Base-by-base conservation (phyloP, 345 rosid species). In the Eucalyptus sp. region DNA sequence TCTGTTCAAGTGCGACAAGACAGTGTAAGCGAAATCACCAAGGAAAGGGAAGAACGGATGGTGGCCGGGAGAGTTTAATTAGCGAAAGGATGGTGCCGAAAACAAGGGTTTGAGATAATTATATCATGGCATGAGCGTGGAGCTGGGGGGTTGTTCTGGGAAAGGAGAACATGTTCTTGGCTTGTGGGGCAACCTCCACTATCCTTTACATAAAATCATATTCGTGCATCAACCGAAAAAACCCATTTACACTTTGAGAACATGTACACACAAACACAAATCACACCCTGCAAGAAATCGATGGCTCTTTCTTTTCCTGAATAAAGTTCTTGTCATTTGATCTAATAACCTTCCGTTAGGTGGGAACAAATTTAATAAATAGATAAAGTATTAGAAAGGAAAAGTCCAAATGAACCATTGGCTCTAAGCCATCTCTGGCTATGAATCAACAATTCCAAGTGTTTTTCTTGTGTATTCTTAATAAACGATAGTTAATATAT, bases 401-500 rank as follows among this genome's bases (percentile, higher is more conserved):
- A 56, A 56, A 56, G 29, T 56, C 62, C 29, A 0, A 56, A 56
- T 9, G 62, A 56, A 56, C 12, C 0, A 64, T 29, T 7, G 31
- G 17, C 31, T n/a, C 10, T 29, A 7, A 64, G 37, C 37, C 68
- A 29, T 29, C 33, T 62, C 0, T 29, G 9, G 4, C 0, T 2
- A 62, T 0, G 2, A 62, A 62, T n/a, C 71, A 64, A 64, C 9
- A 7, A 64, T 13, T 64, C 5, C 0, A 14, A 62, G 18, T 7
- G 9, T 5, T 62, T 29, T 62, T 62, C 1, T 62, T 29, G 10
- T 0, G 5, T 60, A 60, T 60, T 60, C 16, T 60, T 25, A 0
- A 27, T 60, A 60, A 27, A 60, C 3, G 0, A 12, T 8, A 2
- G 0, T 52, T 3, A 18, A 7, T 52, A 52, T 4, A 54, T 22